Evolutionary conservation across 2,329 filamentous ascomycete species (phyloP), one percentile per base, ranked within the genome.

Genomic region (Metarhizium robertsii): DNA sequence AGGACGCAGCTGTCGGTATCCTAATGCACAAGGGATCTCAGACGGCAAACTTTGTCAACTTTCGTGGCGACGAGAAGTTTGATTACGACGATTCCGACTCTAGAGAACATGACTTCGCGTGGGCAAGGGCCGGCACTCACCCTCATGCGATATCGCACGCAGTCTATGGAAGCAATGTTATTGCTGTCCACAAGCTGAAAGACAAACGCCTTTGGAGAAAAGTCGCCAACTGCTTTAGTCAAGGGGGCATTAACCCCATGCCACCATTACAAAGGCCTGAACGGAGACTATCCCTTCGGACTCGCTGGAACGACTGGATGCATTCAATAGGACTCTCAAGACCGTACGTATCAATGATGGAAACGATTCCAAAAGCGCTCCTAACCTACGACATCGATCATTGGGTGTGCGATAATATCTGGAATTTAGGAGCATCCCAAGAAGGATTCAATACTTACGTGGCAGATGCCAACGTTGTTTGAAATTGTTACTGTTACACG

Each of bases 111-210:
- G 65, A 61, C 6, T 65, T 61, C 6, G 62, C 66, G 0, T 69
- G 66, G 63, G 66, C 66, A 11, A 61, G 66, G 2, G 29, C 50
- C 6, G 46, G 42, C 1, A 63, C 66, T 16, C 66, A 68, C 45
- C 59, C 60, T 14, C 52, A 61, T 6, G 59, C 64, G 2, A 61
- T 56, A 14, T 14, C 55, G 18, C 66, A 68, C 48, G 66, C 67
- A 8, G 46, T 68, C 4, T 54, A 55, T 29, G 61, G 60, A 30
- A 48, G 46, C 7, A 57, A 64, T 32, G 47, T 59, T 4, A 63
- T 68, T 32, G 66, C 62, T 5, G 53, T 68, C 1, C 66, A 68
- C 54, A 51, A 63, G 43, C 63, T 69, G 52, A 68, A 67, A 56
- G 56, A 62, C 16, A 60, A 62, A 53, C 45, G 50, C 25, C 29